Evolutionary conservation across 805 yeast species (phyloP), one percentile per base, ranked within the genome.

Genomic region (Yamadazyma insecticola): DNA sequence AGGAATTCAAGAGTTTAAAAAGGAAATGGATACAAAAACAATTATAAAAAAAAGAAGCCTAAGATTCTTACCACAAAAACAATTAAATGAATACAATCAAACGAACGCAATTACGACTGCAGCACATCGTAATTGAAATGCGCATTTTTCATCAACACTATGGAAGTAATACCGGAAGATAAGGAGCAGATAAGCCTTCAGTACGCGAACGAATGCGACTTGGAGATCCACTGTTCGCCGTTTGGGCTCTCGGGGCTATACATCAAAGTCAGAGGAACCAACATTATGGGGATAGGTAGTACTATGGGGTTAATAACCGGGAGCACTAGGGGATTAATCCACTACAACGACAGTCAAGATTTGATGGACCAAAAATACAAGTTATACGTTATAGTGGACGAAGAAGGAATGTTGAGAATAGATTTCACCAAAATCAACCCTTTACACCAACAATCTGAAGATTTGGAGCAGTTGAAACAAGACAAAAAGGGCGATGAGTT

Each of bases 251-350:
- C 72, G 21, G 78, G 78, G 10, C 45, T 72, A 7, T 72, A 71
- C 45, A 57, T 72, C 23, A 70, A 70, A 36, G 56, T 72, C 11
- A 57, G 53, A 5, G 76, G 69, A 6, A 66, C 73, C 1, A 68
- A 70, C 29, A 55, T 71, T 6, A 67, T 72, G 51, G 78, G 78
- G 0, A 68, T 72, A 5, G 78, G 78, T 3, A 65, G 74, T 7
- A 71, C 77, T 12, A 70, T 72, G 76, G 77, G 76, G 6, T 53
- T 73, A 23, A 60, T 72, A n/a, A 70, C 76, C 0, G 78, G 78
- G 6, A 54, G 65, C 5, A 67, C 75, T 13, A 60, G 56, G 18
- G 78, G 78, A 1, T 53, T 53, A 31, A 55, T 72, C 6, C 73
- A 69, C 44, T 72, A 69, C 46, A 72, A 72, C 44, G 66, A 67